Evolutionary conservation across 208 protist species (phyloP).

Genomic region (Leishmania guyanensis): DNA sequence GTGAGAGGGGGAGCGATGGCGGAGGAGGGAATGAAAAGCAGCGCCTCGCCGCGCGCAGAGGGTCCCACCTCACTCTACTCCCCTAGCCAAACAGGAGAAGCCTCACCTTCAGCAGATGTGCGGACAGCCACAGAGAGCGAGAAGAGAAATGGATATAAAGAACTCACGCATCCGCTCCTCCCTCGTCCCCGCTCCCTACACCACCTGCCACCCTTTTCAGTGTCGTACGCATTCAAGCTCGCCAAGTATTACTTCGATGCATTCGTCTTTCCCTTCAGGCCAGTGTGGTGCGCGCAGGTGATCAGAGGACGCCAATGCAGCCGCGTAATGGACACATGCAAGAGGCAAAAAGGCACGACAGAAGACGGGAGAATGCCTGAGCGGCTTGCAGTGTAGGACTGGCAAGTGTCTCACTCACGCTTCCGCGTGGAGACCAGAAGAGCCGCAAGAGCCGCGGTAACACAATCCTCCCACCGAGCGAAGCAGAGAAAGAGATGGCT

Average conservation of each 20-base stretch:
- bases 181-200: no score
- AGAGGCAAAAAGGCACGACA: neutral
- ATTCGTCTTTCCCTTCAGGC: neutral
- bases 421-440: neutral
- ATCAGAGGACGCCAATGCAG: neutral
- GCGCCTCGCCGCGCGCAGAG: neutral
- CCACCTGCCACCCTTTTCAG: neutral
- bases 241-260: neutral
- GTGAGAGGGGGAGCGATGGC: neutral
- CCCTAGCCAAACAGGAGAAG: neutral
- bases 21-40: neutral
- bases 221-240: neutral
- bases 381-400: neutral
- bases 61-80: neutral
- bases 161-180: neutral
- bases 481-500: neutral
- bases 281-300: neutral
- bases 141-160: neutral
- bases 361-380: neutral
- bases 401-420: neutral
- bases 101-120: neutral
- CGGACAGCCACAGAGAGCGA: neutral
- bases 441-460: neutral
- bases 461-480: neutral
- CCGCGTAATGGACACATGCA: neutral